Conservation (phyloP, 306 rosid species). For the Castanospermum australe region DNA sequence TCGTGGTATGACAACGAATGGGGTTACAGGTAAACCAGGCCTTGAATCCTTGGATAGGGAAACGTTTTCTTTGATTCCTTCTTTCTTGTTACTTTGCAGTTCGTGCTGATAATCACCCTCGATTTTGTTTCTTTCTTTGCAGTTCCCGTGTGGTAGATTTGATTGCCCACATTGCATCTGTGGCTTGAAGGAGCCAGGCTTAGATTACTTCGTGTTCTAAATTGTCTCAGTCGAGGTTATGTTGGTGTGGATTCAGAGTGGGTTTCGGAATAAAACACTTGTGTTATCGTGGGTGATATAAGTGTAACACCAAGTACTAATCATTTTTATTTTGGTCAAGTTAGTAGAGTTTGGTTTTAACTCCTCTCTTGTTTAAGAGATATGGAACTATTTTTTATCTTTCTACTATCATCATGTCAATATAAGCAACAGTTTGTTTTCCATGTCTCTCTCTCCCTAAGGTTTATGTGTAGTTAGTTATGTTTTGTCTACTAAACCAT, state of each 20-base stretch:
- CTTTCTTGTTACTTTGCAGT: background rate
- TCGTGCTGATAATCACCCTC: background rate
- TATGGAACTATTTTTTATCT: background rate
- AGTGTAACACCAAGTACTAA: slow-evolving; percentile 19
- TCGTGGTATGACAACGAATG: slow-evolving; percentile 92
- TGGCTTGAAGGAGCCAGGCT: slow-evolving; percentile 37
- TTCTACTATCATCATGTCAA: background rate
- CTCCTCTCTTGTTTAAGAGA: slow-evolving; percentile 18
- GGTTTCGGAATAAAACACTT: slow-evolving; percentile 31
- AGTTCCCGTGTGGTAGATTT: slow-evolving; percentile 93
- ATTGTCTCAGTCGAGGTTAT: slow-evolving; percentile 22
- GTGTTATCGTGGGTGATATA: slow-evolving; percentile 19
- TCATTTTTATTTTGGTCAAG: background rate
- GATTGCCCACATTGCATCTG: slow-evolving; percentile 72
- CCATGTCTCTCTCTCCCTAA: background rate
- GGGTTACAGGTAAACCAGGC: slow-evolving; percentile 75
- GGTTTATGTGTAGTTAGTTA: too few species aligned
- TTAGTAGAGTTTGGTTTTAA: slow-evolving; percentile 20
- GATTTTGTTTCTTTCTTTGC: slow-evolving; percentile 23
- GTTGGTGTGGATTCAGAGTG: background rate
- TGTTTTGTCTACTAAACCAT: too few species aligned
- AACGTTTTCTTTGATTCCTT: background rate
- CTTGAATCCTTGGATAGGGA: background rate
- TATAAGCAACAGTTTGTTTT: slow-evolving; percentile 12
- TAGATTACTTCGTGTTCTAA: slow-evolving; percentile 29